Evolutionary conservation across 2,329 filamentous ascomycete species (phyloP).

Genomic region (Sporothrix dimorphospora): DNA sequence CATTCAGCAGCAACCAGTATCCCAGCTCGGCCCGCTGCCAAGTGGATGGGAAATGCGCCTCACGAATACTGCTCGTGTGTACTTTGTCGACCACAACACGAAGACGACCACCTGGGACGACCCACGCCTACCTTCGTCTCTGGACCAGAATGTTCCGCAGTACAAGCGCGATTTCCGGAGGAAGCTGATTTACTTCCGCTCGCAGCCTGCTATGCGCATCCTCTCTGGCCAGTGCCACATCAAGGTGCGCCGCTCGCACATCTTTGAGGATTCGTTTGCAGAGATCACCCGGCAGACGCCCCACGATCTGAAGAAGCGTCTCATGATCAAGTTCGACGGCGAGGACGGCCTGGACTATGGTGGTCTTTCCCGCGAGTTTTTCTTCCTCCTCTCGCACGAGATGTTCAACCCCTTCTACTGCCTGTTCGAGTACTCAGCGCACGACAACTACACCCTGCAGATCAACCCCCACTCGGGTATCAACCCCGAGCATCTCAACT

Average conservation of each 20-base stretch:
- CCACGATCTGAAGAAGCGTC: slow-evolving; percentile 92
- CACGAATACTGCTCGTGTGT: slow-evolving; percentile 95
- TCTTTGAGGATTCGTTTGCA: slow-evolving; percentile 98
- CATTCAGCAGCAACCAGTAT: slow-evolving; percentile 97
- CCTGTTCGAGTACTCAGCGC: slow-evolving; percentile 97
- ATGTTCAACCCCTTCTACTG: slow-evolving; percentile 99
- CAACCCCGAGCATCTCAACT: slow-evolving; percentile 98
- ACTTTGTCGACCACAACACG: slow-evolving; percentile 99
- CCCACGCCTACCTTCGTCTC: slow-evolving; percentile 87
- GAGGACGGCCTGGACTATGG: slow-evolving; percentile 98
- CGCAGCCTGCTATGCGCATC: slow-evolving; percentile 93
- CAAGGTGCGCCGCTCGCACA: slow-evolving; percentile 93
- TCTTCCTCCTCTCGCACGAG: slow-evolving; percentile 98
- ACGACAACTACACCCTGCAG: slow-evolving; percentile 99
- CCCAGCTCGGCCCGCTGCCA: slow-evolving; percentile 89
- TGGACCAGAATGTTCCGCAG: slow-evolving; percentile 97
- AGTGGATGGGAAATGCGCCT: slow-evolving; percentile 99
- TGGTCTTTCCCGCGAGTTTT: slow-evolving; percentile 97
- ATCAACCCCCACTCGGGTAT: slow-evolving; percentile 99
- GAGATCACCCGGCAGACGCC: slow-evolving; percentile 97
- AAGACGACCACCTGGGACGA: slow-evolving; percentile 99
- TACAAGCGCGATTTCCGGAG: slow-evolving; percentile 99
- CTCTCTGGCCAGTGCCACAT: slow-evolving; percentile 96
- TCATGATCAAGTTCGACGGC: slow-evolving; percentile 99
- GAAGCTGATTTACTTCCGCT: slow-evolving; percentile 99